These are phyloP conservation scores for Eudorina sp. DNA, from an alignment of 139 green algal species.

Conservation along the genomic window DNA sequence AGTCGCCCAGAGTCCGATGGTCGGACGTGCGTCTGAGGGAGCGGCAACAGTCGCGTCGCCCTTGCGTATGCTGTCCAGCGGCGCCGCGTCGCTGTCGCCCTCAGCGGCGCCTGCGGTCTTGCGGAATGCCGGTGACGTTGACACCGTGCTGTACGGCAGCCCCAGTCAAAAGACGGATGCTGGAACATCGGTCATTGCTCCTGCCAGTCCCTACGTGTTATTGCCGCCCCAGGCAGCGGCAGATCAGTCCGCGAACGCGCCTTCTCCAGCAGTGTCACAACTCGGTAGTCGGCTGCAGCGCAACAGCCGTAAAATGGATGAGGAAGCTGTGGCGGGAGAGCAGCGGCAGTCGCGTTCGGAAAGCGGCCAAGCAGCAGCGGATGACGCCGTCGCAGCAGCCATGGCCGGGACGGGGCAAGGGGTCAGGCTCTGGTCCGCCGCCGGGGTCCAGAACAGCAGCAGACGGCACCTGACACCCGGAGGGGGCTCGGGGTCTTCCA, in stretches of 20 bases:
- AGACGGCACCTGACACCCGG: background rate
- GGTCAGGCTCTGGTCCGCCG: background rate
- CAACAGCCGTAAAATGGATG: conserved; percentile 1
- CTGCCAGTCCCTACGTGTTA: conserved; percentile 10
- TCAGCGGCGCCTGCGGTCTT: background rate
- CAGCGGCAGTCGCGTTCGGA: background rate
- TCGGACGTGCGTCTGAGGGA: background rate
- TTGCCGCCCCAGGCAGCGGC: background rate
- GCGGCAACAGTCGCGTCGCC: background rate
- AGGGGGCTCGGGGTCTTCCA: background rate
- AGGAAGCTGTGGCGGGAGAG: background rate
- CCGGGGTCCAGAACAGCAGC: background rate
- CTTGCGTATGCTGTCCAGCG: background rate
- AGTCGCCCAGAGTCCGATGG: no score
- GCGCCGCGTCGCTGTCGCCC: background rate
- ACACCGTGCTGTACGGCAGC: conserved; percentile 30
- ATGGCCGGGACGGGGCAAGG: no score
- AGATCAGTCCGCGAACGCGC: background rate
- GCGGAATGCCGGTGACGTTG: background rate
- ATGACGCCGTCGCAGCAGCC: background rate
- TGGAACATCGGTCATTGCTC: background rate
- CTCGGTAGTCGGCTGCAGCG: conserved; percentile 11
- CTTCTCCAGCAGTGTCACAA: background rate
- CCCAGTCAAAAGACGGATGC: background rate
- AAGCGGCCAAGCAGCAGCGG: background rate